Evolutionary conservation across 1,284 basidiomycete species (phyloP).

Genomic region (Boletus semigastroideus): DNA sequence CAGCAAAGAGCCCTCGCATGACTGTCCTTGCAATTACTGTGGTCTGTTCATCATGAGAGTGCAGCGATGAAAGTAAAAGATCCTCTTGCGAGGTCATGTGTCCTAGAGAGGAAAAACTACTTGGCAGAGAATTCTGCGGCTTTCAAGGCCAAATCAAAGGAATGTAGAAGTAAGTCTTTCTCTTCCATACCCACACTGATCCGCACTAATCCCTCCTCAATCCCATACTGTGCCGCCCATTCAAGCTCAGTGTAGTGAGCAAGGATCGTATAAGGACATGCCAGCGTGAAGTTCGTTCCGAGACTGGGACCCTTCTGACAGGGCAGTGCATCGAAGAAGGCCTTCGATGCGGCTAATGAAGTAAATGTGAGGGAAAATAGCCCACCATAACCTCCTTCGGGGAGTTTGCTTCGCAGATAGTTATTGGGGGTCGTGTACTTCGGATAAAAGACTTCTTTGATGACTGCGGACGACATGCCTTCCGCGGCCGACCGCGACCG

Average conservation of each 20-base stretch:
- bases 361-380: constrained; percentile 92
- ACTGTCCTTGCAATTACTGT: neutral
- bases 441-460: constrained; percentile 91
- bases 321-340: constrained; percentile 85
- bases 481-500: constrained; percentile 53
- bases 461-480: constrained; percentile 35
- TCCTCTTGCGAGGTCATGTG: neutral
- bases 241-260: constrained; percentile 91
- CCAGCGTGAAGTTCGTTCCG: constrained; percentile 95
- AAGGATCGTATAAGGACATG: constrained; percentile 90
- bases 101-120: constrained; percentile 5
- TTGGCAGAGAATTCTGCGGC: constrained; percentile 53
- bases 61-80: neutral
- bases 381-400: constrained; percentile 82
- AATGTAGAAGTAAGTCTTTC: constrained; percentile 52
- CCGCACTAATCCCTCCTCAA: constrained; percentile 83
- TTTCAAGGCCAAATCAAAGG: constrained; percentile 67
- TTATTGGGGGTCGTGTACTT: constrained; percentile 75
- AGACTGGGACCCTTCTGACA: constrained; percentile 92
- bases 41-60: neutral
- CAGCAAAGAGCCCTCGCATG: neutral
- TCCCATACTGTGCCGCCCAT: constrained; percentile 89
- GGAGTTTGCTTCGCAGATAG: constrained; percentile 66
- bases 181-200: constrained; percentile 93
- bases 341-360: constrained; percentile 61